Conservation (phyloP, 257 asterid species). For the Gentiana dahurica region DNA sequence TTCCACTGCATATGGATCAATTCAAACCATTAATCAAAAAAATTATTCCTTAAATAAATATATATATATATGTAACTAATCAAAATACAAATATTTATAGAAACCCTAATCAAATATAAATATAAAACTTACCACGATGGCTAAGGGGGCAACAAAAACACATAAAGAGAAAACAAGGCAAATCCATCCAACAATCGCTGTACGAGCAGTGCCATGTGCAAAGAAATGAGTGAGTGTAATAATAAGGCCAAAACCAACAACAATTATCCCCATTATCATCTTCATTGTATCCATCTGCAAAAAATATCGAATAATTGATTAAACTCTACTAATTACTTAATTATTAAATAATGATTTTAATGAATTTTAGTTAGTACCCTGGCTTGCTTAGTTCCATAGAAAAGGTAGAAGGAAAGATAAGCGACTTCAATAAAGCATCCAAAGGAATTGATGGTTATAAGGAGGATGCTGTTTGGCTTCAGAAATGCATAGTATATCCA, state of each 20-base stretch:
- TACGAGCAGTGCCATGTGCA: slow-evolving; percentile 23
- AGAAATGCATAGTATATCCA: slow-evolving; percentile 78
- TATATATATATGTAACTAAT: background rate
- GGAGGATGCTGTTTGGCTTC: slow-evolving; percentile 48
- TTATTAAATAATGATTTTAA: no score
- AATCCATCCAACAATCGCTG: slow-evolving; percentile 41
- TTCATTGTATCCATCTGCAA: slow-evolving; percentile 39
- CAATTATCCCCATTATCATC: slow-evolving; percentile 17
- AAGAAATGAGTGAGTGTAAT: slow-evolving; percentile 28
- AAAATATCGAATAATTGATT: no score
- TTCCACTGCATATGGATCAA: slow-evolving; percentile 26
- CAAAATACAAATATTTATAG: background rate
- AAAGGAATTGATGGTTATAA: slow-evolving; percentile 60
- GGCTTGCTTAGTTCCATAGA: slow-evolving; percentile 40
- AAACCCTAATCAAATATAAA: background rate
- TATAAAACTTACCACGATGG: slow-evolving; percentile 37
- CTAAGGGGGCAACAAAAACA: slow-evolving; percentile 50
- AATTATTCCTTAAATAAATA: no score
- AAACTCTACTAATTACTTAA: background rate
- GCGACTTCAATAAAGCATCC: slow-evolving; percentile 45
- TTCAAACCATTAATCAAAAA: background rate
- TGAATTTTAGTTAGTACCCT: slow-evolving; percentile 26
- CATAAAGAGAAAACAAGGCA: slow-evolving; percentile 29
- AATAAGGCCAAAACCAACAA: slow-evolving; percentile 34
- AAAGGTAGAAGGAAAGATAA: slow-evolving; percentile 41